These are phyloP conservation scores for Nicotiana noctiflora DNA, from an alignment of 257 asterid genomes.

Conservation along the genomic window DNA sequence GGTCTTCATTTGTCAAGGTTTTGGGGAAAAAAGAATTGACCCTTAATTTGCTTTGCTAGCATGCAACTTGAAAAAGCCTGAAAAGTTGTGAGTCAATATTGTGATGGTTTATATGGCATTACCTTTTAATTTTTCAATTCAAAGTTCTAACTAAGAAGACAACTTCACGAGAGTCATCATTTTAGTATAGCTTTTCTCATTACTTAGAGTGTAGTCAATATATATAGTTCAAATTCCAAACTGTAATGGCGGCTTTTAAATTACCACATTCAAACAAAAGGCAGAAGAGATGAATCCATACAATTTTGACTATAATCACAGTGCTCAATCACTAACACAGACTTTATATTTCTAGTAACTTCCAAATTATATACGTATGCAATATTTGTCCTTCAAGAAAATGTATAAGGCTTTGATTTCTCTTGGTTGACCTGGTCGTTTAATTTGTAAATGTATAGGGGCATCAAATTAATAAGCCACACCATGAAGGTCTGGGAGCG, in stretches of 20 bases:
- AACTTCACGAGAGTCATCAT: neutral
- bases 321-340: neutral
- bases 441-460: too few relatives aligned
- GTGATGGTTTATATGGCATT: neutral
- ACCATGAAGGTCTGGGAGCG: too few relatives aligned
- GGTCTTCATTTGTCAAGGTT: neutral
- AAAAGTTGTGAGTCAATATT: neutral
- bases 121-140: neutral
- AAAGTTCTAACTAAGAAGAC: neutral
- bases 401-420: neutral
- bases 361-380: neutral
- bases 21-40: neutral
- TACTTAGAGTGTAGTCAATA: neutral
- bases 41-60: neutral
- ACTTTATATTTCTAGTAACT: neutral
- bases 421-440: neutral
- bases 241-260: neutral
- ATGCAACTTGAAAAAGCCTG: neutral
- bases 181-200: neutral
- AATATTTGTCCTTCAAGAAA: neutral
- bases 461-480: too few relatives aligned
- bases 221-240: neutral
- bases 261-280: neutral
- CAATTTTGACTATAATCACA: neutral
- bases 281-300: neutral